Evolutionary conservation across 352 stramenopile species (phyloP).

Genomic region (Chrysophaeum taylorii): DNA sequence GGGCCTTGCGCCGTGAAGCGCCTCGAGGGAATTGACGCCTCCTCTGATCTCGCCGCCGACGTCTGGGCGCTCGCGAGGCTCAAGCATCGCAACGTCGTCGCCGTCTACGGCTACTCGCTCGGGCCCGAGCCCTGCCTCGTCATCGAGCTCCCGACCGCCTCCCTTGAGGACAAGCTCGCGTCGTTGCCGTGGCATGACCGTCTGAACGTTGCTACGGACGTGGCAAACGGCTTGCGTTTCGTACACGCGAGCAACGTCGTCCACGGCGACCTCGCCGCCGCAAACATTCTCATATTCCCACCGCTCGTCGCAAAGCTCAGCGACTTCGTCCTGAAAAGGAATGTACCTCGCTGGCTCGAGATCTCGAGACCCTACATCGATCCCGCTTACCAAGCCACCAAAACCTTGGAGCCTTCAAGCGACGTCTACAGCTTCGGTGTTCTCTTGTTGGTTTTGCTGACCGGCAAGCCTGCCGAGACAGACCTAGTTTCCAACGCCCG

Average conservation of each 20-base stretch:
- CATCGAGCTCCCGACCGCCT: not conserved
- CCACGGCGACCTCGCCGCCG: slow-evolving; percentile 1
- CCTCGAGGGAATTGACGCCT: not conserved
- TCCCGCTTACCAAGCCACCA: not conserved
- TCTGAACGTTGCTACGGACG: not conserved
- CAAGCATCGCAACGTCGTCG: not conserved
- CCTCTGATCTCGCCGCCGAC: not conserved
- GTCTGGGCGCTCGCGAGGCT: not conserved
- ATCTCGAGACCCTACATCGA: not conserved
- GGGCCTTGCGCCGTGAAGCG: not conserved
- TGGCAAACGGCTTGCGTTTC: not conserved
- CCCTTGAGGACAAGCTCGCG: not conserved
- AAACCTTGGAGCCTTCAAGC: not conserved
- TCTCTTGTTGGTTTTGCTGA: not conserved
- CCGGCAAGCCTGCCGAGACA: too few species aligned
- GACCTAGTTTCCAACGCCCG: too few species aligned
- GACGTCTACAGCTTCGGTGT: slow-evolving; percentile 10
- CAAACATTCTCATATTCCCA: not conserved
- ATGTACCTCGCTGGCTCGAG: not conserved
- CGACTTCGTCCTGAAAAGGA: not conserved
- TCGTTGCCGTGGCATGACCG: not conserved
- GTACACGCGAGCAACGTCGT: not conserved
- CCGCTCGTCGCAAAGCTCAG: slow-evolving; percentile 1
- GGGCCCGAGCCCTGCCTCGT: not conserved
- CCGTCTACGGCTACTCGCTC: not conserved